These are phyloP conservation scores for Trichophyton equinum DNA, from an alignment of 2,329 filamentous ascomycete genomes.

Conservation along the genomic window DNA sequence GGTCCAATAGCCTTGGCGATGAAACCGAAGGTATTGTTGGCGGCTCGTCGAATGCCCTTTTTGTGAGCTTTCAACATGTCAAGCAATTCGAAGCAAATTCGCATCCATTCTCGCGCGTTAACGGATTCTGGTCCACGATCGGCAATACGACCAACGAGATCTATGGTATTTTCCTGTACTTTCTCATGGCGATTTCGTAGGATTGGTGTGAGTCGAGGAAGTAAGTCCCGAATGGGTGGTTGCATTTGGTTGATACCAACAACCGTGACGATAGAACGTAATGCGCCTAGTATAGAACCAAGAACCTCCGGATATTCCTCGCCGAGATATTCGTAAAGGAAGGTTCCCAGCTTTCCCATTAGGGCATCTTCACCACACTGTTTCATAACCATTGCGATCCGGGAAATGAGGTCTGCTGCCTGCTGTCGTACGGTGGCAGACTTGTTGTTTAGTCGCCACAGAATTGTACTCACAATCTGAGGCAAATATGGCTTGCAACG, in stretches of 20 bases:
- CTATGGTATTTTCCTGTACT: constrained; percentile 98
- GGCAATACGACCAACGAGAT: constrained; percentile 92
- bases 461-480: constrained; percentile 91
- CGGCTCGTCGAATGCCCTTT: constrained; percentile 93
- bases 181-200: constrained; percentile 97
- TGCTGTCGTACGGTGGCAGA: constrained; percentile 93
- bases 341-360: constrained; percentile 87
- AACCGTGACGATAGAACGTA: constrained; percentile 92
- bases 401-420: constrained; percentile 88
- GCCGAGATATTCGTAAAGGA: constrained; percentile 94
- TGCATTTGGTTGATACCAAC: constrained; percentile 98
- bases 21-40: constrained; percentile 99
- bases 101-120: constrained; percentile 98
- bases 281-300: constrained; percentile 85
- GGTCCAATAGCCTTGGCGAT: constrained; percentile 98
- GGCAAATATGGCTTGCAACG: constrained; percentile 93
- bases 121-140: constrained; percentile 94
- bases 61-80: constrained; percentile 99
- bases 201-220: constrained; percentile 93
- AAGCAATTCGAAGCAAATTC: constrained; percentile 95
- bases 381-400: constrained; percentile 98
- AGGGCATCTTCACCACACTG: constrained; percentile 93
- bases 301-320: constrained; percentile 98
- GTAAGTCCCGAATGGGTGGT: constrained; percentile 87
- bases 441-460: constrained; percentile 97